Conservation (phyloP, 176 grass and related monocot genomes). For the Alopecurus myosuroides region DNA sequence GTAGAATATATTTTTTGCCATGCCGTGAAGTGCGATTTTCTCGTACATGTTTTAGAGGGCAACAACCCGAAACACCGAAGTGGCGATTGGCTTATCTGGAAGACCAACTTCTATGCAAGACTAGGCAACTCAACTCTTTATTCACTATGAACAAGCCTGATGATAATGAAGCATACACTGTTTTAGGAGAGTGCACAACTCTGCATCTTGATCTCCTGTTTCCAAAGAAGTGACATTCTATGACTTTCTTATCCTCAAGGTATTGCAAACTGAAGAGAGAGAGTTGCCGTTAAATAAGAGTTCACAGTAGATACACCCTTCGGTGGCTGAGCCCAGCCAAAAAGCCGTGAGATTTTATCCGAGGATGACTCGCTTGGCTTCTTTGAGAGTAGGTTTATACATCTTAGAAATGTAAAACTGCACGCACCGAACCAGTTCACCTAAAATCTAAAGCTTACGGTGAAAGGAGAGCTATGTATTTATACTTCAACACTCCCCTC, state of each 20-base stretch:
- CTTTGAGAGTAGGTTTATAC: background rate
- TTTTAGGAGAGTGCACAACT: too few species aligned
- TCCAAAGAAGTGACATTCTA: background rate
- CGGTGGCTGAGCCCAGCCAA: background rate
- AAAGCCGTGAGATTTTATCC: background rate
- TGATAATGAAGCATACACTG: background rate
- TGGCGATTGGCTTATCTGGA: background rate
- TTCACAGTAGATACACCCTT: background rate
- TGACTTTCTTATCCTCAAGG: background rate
- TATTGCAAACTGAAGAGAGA: background rate
- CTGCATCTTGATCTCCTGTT: too few species aligned
- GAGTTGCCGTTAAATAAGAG: background rate
- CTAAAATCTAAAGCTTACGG: too few species aligned
- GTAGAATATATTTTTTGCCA: too few species aligned
- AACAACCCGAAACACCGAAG: too few species aligned
- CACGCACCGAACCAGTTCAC: too few species aligned
- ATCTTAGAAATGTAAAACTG: too few species aligned
- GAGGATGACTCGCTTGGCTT: background rate
- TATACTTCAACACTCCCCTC: too few species aligned
- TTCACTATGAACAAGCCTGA: background rate
- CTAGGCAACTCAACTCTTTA: background rate
- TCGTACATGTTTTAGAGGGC: too few species aligned
- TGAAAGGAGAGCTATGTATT: too few species aligned
- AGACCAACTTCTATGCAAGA: background rate
- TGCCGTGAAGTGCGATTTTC: too few species aligned